Percentiles rank a stretch among this genome's conserved stretches.
These are phyloP conservation scores for Glarea lozoyensis DNA, from an alignment of 495 filamentous ascomycete species.

Conservation along the genomic window DNA sequence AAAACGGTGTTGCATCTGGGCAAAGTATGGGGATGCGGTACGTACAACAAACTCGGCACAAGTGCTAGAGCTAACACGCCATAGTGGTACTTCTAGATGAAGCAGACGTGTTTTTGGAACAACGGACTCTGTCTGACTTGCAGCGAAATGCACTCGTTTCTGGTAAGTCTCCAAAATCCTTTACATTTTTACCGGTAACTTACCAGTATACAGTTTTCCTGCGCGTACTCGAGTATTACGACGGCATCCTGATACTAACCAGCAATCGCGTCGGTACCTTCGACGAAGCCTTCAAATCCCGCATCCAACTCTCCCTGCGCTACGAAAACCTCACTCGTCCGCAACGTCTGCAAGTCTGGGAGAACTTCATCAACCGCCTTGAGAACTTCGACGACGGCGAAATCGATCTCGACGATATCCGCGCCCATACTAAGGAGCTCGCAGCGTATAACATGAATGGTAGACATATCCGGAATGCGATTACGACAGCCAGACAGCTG, in stretches of 20 bases:
- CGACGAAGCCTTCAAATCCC: slow-evolving; percentile 38
- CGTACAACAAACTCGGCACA: neutral
- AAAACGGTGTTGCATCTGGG: slow-evolving; percentile 37
- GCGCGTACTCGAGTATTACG: slow-evolving; percentile 46
- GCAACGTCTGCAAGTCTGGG: slow-evolving; percentile 6
- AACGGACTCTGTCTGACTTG: slow-evolving; percentile 31
- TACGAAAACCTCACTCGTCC: slow-evolving; percentile 24
- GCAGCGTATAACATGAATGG: slow-evolving; percentile 28
- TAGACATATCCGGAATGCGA: slow-evolving; percentile 27
- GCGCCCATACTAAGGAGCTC: neutral
- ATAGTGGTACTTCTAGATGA: slow-evolving; percentile 30
- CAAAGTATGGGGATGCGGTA: slow-evolving; percentile 32
- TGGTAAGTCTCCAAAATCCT: slow-evolving; percentile 29
- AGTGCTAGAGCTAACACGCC: slow-evolving; percentile 3
- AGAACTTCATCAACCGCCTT: slow-evolving; percentile 7
- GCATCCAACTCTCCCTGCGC: slow-evolving; percentile 38
- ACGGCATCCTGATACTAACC: slow-evolving; percentile 42
- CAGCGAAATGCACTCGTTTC: slow-evolving; percentile 40
- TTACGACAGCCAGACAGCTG: slow-evolving; percentile 24
- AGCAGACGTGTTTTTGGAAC: slow-evolving; percentile 35
- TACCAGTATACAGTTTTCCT: slow-evolving; percentile 36
- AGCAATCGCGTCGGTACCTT: slow-evolving; percentile 42
- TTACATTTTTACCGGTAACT: neutral
- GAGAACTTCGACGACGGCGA: slow-evolving; percentile 1
- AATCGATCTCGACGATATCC: slow-evolving; percentile 19